Conservation (phyloP, 2,329 filamentous ascomycete genomes). For the Talaromyces pinophilus region DNA sequence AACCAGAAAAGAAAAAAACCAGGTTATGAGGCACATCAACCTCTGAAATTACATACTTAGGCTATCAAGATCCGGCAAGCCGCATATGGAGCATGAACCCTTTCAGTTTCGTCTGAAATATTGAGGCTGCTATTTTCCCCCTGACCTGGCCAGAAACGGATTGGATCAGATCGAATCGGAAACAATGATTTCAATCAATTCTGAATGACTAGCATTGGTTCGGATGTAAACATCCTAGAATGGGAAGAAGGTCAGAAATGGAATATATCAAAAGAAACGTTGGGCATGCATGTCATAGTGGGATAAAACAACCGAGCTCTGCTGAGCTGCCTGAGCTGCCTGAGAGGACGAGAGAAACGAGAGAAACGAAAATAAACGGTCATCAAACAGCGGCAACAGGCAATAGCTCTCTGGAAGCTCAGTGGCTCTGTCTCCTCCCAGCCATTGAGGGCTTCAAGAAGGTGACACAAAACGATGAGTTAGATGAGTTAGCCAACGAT, state of each 20-base stretch:
- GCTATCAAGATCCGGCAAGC: conserved; percentile 5
- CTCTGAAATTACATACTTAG: not conserved
- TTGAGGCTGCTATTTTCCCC: not conserved
- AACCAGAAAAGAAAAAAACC: not conserved
- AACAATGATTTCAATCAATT: not conserved
- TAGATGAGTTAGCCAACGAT: conserved; percentile 10
- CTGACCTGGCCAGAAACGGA: not conserved
- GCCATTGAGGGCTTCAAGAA: not conserved
- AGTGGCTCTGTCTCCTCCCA: not conserved
- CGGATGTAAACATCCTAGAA: conserved; percentile 16
- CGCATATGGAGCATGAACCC: not conserved
- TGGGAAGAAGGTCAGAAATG: not conserved
- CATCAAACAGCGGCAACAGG: not conserved
- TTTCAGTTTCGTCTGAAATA: conserved; percentile 1
- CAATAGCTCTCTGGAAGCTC: not conserved
- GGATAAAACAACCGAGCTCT: conserved; percentile 2
- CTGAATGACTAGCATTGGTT: not conserved
- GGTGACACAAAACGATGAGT: conserved; percentile 4
- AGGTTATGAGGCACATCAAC: not conserved
- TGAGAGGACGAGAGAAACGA: not conserved
- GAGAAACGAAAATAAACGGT: not conserved
- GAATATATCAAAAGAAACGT: conserved; percentile 3
- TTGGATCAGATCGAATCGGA: not conserved
- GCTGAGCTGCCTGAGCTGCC: not conserved
- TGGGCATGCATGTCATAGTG: conserved; percentile 1